Conservation (phyloP, 2,329 filamentous ascomycete species). For the Fusarium fujikuroi region DNA sequence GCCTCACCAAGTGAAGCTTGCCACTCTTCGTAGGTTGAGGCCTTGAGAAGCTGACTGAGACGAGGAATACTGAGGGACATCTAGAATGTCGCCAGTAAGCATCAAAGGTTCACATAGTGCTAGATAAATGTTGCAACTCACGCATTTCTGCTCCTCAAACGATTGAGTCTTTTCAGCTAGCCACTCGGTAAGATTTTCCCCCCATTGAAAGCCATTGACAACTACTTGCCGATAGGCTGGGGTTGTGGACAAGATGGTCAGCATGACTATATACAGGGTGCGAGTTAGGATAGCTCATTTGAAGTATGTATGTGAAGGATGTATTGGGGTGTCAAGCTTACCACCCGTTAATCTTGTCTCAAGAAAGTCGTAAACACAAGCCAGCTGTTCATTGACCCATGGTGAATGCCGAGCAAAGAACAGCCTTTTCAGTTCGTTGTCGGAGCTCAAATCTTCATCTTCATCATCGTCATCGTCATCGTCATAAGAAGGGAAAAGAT, state of each 20-base stretch:
- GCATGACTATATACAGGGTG: conserved; percentile 25
- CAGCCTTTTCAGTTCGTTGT: conserved; percentile 25
- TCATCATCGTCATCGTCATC: neutral
- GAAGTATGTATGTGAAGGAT: neutral
- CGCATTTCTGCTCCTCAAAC: conserved; percentile 39
- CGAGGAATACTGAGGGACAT: conserved; percentile 32
- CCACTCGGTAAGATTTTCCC: conserved; percentile 38
- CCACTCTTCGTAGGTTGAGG: conserved; percentile 35
- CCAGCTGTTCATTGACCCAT: conserved; percentile 40
- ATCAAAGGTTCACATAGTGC: neutral
- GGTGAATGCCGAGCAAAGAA: conserved; percentile 39
- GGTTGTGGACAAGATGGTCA: conserved; percentile 35
- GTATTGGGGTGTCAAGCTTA: conserved; percentile 7
- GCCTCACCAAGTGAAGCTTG: conserved; percentile 16
- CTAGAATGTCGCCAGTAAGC: conserved; percentile 3
- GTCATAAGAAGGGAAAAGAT: conserved; percentile 1
- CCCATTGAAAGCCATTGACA: conserved; percentile 36
- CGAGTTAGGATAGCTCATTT: conserved; percentile 10
- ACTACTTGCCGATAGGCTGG: conserved; percentile 33
- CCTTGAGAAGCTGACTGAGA: conserved; percentile 24
- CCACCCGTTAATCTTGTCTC: conserved; percentile 33
- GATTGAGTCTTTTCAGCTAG: conserved; percentile 25
- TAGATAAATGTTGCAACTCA: neutral
- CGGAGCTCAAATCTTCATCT: neutral
- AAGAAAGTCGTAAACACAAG: conserved; percentile 37